phyloP scores from a whole-genome alignment of 1,139 yeast species.

The Saccharomyces pastorianus region DNA sequence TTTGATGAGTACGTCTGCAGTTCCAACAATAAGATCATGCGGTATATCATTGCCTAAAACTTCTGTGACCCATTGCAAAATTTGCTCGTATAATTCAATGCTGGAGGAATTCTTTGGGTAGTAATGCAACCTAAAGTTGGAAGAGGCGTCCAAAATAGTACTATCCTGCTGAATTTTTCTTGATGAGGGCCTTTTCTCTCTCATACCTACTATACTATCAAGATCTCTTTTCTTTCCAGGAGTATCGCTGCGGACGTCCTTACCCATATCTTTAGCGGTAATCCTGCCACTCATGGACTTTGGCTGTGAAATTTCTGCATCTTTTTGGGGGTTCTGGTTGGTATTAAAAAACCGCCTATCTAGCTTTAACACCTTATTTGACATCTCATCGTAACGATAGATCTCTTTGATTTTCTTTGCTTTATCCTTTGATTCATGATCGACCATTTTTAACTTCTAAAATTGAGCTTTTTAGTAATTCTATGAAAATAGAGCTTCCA shows the following conservation, averaged over 20 bases:
- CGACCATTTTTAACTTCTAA: constrained; percentile 7
- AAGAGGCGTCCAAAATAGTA: constrained; percentile 31
- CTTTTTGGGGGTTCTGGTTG: constrained; percentile 35
- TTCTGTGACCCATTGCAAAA: constrained; percentile 43
- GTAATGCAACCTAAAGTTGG: constrained; percentile 39
- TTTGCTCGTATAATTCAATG: constrained; percentile 36
- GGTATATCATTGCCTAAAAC: constrained; percentile 49
- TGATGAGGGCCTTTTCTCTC: constrained; percentile 1
- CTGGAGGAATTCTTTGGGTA: constrained; percentile 45
- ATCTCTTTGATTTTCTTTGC: constrained; percentile 28
- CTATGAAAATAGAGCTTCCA: background rate
- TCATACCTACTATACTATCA: constrained; percentile 6
- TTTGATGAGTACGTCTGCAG: constrained; percentile 60
- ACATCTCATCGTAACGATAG: constrained; percentile 58
- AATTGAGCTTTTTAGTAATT: background rate
- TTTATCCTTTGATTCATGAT: constrained; percentile 10
- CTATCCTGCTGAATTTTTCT: constrained; percentile 7
- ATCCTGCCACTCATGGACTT: constrained; percentile 63
- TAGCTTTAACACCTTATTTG: constrained; percentile 62
- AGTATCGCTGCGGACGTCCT: constrained; percentile 3
- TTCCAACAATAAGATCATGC: constrained; percentile 45
- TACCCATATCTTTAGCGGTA: constrained; percentile 62
- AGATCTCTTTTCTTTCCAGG: background rate
- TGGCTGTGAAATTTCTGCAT: constrained; percentile 53
- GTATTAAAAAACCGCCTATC: constrained; percentile 43